phyloP scores from a whole-genome alignment of 352 stramenopile species.

The Phytopythium kandeliae region DNA sequence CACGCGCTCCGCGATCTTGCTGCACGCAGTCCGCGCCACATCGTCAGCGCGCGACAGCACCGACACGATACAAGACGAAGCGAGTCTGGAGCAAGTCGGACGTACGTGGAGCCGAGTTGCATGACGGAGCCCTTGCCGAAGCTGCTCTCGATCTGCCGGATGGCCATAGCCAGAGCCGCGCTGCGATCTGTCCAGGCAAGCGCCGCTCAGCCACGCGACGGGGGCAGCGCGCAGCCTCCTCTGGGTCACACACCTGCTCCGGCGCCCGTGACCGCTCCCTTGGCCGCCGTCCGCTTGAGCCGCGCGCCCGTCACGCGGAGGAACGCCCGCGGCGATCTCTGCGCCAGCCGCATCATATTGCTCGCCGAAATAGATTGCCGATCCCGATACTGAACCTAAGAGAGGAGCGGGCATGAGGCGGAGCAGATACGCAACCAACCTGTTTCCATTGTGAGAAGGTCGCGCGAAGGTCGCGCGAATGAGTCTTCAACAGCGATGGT shows the following conservation, averaged over 20 bases:
- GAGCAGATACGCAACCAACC: too few relatives aligned
- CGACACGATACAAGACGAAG: too few relatives aligned
- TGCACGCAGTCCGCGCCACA: conserved; percentile 13
- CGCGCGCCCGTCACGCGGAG: conserved; percentile 15
- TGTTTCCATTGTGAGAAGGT: not conserved
- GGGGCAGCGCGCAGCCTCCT: too few relatives aligned
- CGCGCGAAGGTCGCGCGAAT: not conserved
- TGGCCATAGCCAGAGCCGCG: conserved; percentile 90
- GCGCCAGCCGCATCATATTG: conserved; percentile 7
- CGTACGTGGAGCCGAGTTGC: conserved; percentile 90
- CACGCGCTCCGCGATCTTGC: conserved; percentile 84
- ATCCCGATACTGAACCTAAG: not conserved
- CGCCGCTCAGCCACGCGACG: too few relatives aligned
- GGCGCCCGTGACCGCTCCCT: conserved; percentile 12
- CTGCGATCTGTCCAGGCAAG: conserved; percentile 45
- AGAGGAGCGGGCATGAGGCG: too few relatives aligned
- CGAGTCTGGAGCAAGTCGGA: not conserved
- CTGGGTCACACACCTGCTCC: conserved; percentile 10
- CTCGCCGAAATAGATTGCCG: not conserved
- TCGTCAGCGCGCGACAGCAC: too few relatives aligned
- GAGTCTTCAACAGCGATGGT: not conserved
- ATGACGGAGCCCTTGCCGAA: conserved; percentile 97
- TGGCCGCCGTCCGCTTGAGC: conserved; percentile 27
- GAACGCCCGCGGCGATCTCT: conserved; percentile 1
- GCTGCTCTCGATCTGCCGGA: conserved; percentile 94